Conservation (phyloP, 164 flowering plant genomes). For the Kalanchoe fedtschenkoi region DNA sequence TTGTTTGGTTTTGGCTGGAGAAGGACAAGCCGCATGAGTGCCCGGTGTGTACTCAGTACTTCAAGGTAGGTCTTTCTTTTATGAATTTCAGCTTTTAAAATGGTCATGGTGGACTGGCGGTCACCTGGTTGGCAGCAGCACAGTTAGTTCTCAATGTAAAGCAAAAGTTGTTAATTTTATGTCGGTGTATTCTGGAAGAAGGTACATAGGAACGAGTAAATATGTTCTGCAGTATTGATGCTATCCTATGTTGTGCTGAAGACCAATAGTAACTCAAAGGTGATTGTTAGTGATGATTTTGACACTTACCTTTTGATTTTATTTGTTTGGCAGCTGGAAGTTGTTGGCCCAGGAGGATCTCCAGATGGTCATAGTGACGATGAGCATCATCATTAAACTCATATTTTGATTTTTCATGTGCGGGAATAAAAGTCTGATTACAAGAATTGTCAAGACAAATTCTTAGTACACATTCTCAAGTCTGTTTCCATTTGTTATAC, state of each 20-base stretch:
- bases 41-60: constrained; percentile 75
- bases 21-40: constrained; percentile 82
- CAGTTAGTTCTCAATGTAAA: too few relatives aligned
- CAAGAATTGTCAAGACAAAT: not conserved
- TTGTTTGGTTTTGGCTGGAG: constrained; percentile 96
- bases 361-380: constrained; percentile 50
- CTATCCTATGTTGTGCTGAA: not conserved
- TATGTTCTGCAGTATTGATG: not conserved
- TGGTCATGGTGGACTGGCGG: too few relatives aligned
- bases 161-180: too few relatives aligned
- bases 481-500: not conserved
- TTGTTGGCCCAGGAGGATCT: constrained; percentile 66
- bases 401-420: not conserved
- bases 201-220: not conserved
- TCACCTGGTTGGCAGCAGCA: not conserved
- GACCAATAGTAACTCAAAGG: not conserved
- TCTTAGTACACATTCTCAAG: not conserved
- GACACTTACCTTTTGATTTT: not conserved
- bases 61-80: not conserved
- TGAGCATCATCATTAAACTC: constrained; percentile 28
- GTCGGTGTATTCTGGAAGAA: not conserved
- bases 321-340: constrained; percentile 45
- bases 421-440: not conserved
- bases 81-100: not conserved
- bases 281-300: not conserved